A percentile compares a stretch with the other conserved stretches of the same genome.
Evolutionary conservation across 345 rosid genomes (phyloP).

Genomic region (Euphorbia pulcherrima): DNA sequence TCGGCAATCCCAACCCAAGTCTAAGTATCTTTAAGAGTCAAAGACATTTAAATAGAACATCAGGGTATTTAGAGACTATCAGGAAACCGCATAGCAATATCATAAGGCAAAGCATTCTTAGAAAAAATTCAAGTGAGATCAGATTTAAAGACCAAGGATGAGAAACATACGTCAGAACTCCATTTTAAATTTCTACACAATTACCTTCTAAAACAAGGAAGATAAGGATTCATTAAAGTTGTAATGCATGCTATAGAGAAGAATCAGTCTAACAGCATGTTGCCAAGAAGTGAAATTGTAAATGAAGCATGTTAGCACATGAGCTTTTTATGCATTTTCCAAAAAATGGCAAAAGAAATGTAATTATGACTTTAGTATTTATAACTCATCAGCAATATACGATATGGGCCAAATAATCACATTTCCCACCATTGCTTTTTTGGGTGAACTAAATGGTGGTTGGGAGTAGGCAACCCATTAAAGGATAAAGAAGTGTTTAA

Average conservation of each 20-base stretch:
- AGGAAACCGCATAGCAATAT: neutral
- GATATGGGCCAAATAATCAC: neutral
- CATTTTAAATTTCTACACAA: neutral
- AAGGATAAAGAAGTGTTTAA: neutral
- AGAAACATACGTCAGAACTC: neutral
- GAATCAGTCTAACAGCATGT: neutral
- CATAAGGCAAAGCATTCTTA: neutral
- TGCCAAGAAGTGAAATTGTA: neutral
- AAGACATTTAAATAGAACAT: neutral
- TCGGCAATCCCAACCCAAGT: neutral
- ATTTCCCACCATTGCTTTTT: neutral
- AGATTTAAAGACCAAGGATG: neutral
- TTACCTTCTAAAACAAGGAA: neutral
- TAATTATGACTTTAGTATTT: neutral
- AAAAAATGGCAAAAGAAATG: neutral
- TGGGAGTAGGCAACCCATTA: too few species aligned
- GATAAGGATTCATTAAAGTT: neutral
- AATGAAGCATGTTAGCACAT: neutral
- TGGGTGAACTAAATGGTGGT: neutral
- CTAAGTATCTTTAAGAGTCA: too few species aligned
- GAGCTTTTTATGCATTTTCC: neutral
- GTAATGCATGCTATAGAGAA: neutral
- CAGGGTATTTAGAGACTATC: neutral
- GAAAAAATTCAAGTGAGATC: neutral
- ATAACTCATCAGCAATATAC: neutral